Evolutionary conservation across 2,329 filamentous ascomycete genomes (phyloP), one percentile per base, ranked within the genome.

Genomic region (Aquanectria penicillioides): DNA sequence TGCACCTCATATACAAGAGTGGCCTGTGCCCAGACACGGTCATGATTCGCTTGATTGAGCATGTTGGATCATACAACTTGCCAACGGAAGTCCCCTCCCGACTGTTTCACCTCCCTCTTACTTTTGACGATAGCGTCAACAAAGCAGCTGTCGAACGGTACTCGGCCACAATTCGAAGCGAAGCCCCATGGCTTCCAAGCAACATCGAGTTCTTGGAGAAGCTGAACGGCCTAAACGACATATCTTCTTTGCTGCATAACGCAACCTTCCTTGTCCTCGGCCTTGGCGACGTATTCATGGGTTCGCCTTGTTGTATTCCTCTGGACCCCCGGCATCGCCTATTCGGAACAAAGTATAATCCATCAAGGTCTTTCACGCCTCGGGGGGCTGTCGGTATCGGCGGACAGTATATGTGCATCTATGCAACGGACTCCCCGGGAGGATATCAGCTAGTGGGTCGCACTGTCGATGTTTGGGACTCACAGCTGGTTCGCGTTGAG

Each of bases 131-230:
- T 54, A 65, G 62, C 13, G 70, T 74, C n/a, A 74, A 71, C 54
- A 68, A 78, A 17, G 80, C 83, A 28, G 86, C 86, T 0, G 80
- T 87, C 1, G 75, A 84, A 40, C 80, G 87, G 4, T 90, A 90
- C 71, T 83, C 83, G 68, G 83, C 83, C 20, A 89, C 86, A 1
- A 86, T 88, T 61, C 80, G 87, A 6, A 80, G 83, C 1, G 81
- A 86, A 44, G 87, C 87, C 0, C 81, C 84, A 0, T 90, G 87
- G 67, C 77, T 89, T 0, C 87, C 87, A 0, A 84, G 86, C 63
- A 89, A 89, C 51, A 77, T 88, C 34, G 78, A 82, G 1, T 90
- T 89, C 54, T 61, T 80, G 3, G 69, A 74, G 47, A 59, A 65
- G 37, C 63, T 77, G 10, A 78, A 78, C 56, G 74, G 69, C 0